Evolutionary conservation across 179 eudicot species (phyloP).

Genomic region (Beta lomatogona): DNA sequence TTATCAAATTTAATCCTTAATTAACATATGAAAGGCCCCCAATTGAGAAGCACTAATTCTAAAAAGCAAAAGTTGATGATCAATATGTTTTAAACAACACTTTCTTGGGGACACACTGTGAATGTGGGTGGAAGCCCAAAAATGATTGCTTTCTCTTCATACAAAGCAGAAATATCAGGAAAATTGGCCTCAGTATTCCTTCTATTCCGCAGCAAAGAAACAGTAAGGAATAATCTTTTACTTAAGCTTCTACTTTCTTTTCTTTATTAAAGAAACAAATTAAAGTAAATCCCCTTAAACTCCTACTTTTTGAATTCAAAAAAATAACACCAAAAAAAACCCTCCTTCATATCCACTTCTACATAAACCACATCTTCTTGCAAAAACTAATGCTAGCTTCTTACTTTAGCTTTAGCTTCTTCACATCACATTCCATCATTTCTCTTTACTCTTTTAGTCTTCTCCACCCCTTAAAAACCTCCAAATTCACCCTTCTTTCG

Average conservation of each 20-base stretch:
- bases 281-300: constrained; percentile 11
- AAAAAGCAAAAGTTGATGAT: constrained; percentile 25
- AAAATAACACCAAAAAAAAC: constrained; percentile 10
- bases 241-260: constrained; percentile 44
- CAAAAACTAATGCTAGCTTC: constrained; percentile 20
- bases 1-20: background rate
- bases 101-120: constrained; percentile 35
- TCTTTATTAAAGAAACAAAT: constrained; percentile 48
- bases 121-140: constrained; percentile 28
- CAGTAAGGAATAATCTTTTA: constrained; percentile 49
- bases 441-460: constrained; percentile 37
- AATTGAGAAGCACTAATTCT: constrained; percentile 23
- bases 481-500: background rate
- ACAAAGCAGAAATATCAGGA: constrained; percentile 48
- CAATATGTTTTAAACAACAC: constrained; percentile 25
- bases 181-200: constrained; percentile 25
- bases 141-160: constrained; percentile 56
- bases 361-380: constrained; percentile 32
- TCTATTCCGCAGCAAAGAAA: constrained; percentile 38
- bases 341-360: constrained; percentile 18
- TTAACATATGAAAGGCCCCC: constrained; percentile 16
- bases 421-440: constrained; percentile 1
- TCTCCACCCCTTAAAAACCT: background rate
- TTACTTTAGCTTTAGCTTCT: constrained; percentile 33
- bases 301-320: constrained; percentile 48